Evolutionary conservation across 768 basidiomycete species (phyloP), one percentile per base, ranked within the genome.

Genomic region (Mycena polygramma): DNA sequence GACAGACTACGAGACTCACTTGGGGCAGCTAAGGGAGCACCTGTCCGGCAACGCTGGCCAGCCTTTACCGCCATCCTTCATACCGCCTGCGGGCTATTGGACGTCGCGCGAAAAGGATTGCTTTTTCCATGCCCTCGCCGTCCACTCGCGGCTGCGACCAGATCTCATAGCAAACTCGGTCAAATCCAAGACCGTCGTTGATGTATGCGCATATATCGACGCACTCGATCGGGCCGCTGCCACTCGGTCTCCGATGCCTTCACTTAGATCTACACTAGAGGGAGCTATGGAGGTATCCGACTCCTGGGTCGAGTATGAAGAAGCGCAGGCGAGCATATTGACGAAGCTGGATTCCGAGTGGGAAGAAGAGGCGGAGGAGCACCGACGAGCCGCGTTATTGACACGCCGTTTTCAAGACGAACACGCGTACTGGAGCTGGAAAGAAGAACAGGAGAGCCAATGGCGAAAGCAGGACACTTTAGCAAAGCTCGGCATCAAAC

Each of bases 91-190:
- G 52, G 80, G 84, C 46, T 84, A 81, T 67, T 96, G 94, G 94
- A 89, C 91, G 5, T 77, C 84, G 0, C 72, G 80, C n/a, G 95
- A 96, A 75, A 91, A 92, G 70, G 83, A 89, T 35, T 72, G 76
- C 0, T 94, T 96, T 80, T 96, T 95, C 78, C 91, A 88, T 77
- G 91, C 87, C 0, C 78, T 96, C 24, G 79, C 86, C 35, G 77
- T 90, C 2, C 82, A 92, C 79, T 95, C 94, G 22, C 86, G 92
- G 30, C 84, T 92, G 51, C 82, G 93, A 24, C 92, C 94, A 0
- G 95, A 96, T 78, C 85, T 95, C 55, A 91, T 96, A 58, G 89
- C 93, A 0, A 83, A 81, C 7, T 86, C 86, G 57, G 81, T 95
- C n/a, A 83, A 83, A 68, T 90, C 91, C 24, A 94, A 92, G 80